Evolutionary conservation across 2,329 filamentous ascomycete species (phyloP).

Genomic region (Penicillium fuscoglaucum): DNA sequence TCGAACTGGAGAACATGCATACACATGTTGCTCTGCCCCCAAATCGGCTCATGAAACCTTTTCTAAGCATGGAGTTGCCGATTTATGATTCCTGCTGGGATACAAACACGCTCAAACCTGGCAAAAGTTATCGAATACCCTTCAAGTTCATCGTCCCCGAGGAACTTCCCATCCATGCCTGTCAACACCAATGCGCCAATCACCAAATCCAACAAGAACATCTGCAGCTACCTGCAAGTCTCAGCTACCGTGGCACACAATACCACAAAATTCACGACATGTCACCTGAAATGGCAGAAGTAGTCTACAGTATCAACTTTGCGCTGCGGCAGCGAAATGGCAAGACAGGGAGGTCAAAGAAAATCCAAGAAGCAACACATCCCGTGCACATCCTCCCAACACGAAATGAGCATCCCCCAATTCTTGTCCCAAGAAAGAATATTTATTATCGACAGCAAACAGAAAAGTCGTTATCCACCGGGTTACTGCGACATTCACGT

Average conservation of each 20-base stretch:
- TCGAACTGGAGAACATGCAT: background rate
- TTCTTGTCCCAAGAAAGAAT: conserved; percentile 7
- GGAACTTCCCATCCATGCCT: conserved; percentile 17
- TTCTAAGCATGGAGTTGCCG: conserved; percentile 6
- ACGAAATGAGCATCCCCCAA: conserved; percentile 11
- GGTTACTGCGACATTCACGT: background rate
- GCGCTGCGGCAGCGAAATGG: background rate
- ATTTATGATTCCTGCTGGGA: background rate
- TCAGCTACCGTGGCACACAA: too few species aligned
- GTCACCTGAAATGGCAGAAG: conserved; percentile 4
- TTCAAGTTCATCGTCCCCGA: conserved; percentile 22
- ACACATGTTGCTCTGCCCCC: background rate
- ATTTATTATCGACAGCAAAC: conserved; percentile 7
- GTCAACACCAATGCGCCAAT: conserved; percentile 15
- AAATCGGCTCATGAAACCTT: conserved; percentile 5
- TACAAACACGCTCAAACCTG: background rate
- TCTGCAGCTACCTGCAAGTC: background rate
- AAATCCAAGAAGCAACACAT: conserved; percentile 7
- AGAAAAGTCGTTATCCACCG: conserved; percentile 7
- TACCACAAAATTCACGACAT: background rate
- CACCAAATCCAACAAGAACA: conserved; percentile 18
- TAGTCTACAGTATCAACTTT: conserved; percentile 13
- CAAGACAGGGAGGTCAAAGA: background rate
- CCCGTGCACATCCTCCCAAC: conserved; percentile 14
- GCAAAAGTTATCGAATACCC: conserved; percentile 5